Base-by-base conservation (phyloP, 805 yeast species). In the Candida tibetensis region DNA sequence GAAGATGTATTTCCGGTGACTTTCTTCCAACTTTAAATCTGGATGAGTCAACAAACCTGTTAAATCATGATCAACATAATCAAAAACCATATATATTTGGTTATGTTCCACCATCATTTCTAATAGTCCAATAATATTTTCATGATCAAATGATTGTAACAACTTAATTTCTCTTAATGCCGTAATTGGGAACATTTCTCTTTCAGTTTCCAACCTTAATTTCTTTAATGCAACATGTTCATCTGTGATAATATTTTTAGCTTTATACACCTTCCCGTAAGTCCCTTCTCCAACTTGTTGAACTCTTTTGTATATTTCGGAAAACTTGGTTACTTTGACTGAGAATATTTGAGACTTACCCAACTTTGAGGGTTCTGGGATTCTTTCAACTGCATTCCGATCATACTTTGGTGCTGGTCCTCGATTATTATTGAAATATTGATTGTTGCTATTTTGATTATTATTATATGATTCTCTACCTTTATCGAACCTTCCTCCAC, bases 271-370 rank as follows among this genome's bases (percentile, higher is more conserved):
- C 57, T 87, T 89, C 14, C 99, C 99, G 59, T 93, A 93, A 0
- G 98, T 93, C 7, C 99, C 99, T 62, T 93, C 98, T n/a, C 99
- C 99, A 4, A 93, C 98, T 56, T 93, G 98, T 28, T 77, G 73
- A 1, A 86, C 77, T 38, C 90, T 69, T 46, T 82, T 82, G 58
- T 84, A 88, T 2, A 76, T 56, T 9, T 72, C 71, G 1, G 59
- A 49, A 5, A 58, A 41, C 21, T 64, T 51, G 2, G 37, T 43
- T 4, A 55, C 46, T 40, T 56, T 58, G 2, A 66, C 42, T 46
- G 62, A 55, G 42, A 61, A 69, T 10, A 66, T 55, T 40, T 69
- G 74, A 6, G 37, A 32, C 22, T 31, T 22, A 16, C 26, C 25
- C 28, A 37, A 30, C 14, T 37, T 31, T 13, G 14, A 5, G 5